phyloP scores from a whole-genome alignment of 345 rosid species.

The Salix arbutifolia region DNA sequence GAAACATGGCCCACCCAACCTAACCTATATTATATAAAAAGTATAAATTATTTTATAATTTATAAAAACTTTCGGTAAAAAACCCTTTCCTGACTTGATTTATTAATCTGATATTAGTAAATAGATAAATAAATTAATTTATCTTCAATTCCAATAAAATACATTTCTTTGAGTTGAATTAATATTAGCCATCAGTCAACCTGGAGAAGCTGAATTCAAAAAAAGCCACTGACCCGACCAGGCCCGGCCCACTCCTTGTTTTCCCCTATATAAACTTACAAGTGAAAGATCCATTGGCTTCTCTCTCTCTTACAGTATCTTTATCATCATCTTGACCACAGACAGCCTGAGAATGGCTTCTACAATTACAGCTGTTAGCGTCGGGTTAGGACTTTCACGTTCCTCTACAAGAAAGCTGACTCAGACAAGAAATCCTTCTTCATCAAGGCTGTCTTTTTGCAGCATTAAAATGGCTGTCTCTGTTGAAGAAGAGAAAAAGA shows the following conservation, averaged over 20 bases:
- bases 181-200: not conserved
- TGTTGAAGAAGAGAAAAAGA: conserved; percentile 49
- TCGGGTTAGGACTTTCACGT: conserved; percentile 43
- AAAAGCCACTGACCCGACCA: not conserved
- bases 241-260: not conserved
- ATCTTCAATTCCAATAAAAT: not conserved
- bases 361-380: conserved; percentile 46
- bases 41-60: too few species aligned
- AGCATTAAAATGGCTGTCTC: conserved; percentile 59
- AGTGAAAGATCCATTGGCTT: not conserved
- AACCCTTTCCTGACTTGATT: too few species aligned
- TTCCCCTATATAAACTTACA: not conserved
- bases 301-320: not conserved
- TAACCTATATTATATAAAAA: too few species aligned
- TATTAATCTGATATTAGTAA: too few species aligned
- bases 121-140: not conserved
- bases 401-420: conserved; percentile 30
- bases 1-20: too few species aligned
- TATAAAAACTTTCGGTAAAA: too few species aligned
- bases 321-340: conserved; percentile 7
- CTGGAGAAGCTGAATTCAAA: not conserved
- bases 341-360: conserved; percentile 34
- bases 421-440: conserved; percentile 19
- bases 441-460: conserved; percentile 35
- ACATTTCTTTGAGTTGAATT: not conserved